A percentile compares a stretch with the other conserved stretches of the same genome.
Conservation (phyloP, 306 rosid species). For the Cucurbita pepo region DNA sequence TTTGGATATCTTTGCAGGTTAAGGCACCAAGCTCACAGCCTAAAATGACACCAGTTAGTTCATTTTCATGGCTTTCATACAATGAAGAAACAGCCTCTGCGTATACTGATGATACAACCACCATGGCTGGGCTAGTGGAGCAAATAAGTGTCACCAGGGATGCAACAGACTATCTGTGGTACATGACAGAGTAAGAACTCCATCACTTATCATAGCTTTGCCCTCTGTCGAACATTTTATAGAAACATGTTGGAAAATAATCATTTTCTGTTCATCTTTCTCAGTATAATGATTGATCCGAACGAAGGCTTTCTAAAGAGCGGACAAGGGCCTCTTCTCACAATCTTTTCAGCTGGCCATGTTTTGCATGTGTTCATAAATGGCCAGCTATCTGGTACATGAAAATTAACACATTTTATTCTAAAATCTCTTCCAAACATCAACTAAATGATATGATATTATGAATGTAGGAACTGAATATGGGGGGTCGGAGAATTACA, state of each 20-base stretch:
- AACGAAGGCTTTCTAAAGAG: constrained; percentile 50
- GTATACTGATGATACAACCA: constrained; percentile 19
- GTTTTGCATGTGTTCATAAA: constrained; percentile 72
- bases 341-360: constrained; percentile 75
- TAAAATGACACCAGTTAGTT: constrained; percentile 37
- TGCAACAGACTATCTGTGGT: constrained; percentile 83
- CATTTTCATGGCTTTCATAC: constrained; percentile 53
- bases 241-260: not conserved
- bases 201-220: not conserved
- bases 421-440: not conserved
- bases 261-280: not conserved
- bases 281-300: constrained; percentile 58
- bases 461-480: constrained; percentile 47
- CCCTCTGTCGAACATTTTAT: not conserved
- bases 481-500: constrained; percentile 36
- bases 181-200: constrained; percentile 58
- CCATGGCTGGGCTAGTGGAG: constrained; percentile 46
- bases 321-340: constrained; percentile 51
- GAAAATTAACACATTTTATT: not conserved
- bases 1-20: constrained; percentile 19
- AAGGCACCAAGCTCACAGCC: constrained; percentile 28
- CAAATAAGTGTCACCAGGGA: constrained; percentile 63
- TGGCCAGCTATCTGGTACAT: constrained; percentile 67
- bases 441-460: not conserved
- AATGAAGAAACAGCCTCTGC: constrained; percentile 59